Conservation (phyloP, 1,284 basidiomycete species). For the Porodaedalea pini region DNA sequence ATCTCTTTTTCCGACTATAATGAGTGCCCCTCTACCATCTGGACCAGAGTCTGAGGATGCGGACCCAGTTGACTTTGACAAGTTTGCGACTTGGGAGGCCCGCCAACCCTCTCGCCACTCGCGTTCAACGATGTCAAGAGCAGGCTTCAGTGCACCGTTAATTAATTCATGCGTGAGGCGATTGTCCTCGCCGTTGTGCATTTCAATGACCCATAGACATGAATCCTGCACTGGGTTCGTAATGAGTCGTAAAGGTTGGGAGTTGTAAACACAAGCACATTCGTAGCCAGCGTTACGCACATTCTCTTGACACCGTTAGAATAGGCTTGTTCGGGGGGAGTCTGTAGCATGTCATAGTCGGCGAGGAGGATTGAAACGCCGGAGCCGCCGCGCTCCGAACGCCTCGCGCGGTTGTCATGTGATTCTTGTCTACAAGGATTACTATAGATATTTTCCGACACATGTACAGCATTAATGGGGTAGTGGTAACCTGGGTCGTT, state of each 20-base stretch:
- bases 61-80: slow-evolving; percentile 34
- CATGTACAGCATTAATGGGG: slow-evolving; percentile 21
- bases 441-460: not conserved
- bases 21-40: slow-evolving; percentile 63
- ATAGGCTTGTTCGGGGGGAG: slow-evolving; percentile 48
- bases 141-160: slow-evolving; percentile 61
- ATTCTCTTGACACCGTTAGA: slow-evolving; percentile 55
- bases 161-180: slow-evolving; percentile 63
- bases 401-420: not conserved
- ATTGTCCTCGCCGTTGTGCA: slow-evolving; percentile 75
- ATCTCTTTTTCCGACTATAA: slow-evolving; percentile 69
- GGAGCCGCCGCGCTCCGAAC: not conserved
- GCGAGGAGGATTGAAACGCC: not conserved
- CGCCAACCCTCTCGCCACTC: slow-evolving; percentile 68
- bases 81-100: slow-evolving; percentile 33
- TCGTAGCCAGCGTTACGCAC: slow-evolving; percentile 38
- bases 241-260: not conserved
- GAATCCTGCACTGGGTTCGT: slow-evolving; percentile 21
- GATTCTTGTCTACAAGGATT: not conserved
- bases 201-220: slow-evolving; percentile 68
- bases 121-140: slow-evolving; percentile 73
- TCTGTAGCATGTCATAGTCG: slow-evolving; percentile 21
- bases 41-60: slow-evolving; percentile 32
- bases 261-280: not conserved
- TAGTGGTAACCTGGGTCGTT: slow-evolving; percentile 25